Evolutionary conservation across 257 asterid genomes (phyloP).

Genomic region (Solanum chaucha): DNA sequence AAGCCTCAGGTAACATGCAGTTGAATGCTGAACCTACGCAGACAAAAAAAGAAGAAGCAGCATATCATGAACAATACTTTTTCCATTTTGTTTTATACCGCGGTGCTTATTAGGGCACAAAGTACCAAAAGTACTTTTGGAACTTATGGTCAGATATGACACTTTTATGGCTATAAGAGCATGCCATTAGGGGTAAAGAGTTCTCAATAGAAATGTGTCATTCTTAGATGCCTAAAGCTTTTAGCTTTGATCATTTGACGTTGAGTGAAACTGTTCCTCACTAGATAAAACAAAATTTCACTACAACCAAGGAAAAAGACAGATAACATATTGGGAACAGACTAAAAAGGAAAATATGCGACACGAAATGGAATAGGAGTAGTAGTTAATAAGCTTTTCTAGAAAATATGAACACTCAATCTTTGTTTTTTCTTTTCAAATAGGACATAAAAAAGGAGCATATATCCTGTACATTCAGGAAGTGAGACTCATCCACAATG

Average conservation of each 20-base stretch:
- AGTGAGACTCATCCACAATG: background rate
- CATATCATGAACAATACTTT: background rate
- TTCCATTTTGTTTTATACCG: background rate
- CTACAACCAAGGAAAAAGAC: background rate
- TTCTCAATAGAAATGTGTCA: background rate
- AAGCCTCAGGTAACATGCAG: slow-evolving; percentile 73
- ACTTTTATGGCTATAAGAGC: background rate
- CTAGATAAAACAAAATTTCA: background rate
- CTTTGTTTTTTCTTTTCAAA: background rate
- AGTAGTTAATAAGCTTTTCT: background rate
- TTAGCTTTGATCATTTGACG: background rate
- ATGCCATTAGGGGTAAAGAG: background rate
- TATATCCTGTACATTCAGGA: background rate
- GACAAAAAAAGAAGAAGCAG: background rate
- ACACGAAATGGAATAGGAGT: background rate
- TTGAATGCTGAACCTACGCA: slow-evolving; percentile 59
- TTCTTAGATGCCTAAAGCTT: background rate
- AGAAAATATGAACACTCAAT: background rate
- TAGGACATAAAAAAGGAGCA: background rate
- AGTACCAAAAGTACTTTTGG: background rate
- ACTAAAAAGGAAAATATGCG: background rate
- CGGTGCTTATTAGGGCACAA: background rate
- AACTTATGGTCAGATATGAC: background rate
- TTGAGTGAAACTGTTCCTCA: background rate
- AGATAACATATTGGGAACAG: background rate